Evolutionary conservation across 495 filamentous ascomycete species (phyloP).

Genomic region (Aspergillus kassunensis): DNA sequence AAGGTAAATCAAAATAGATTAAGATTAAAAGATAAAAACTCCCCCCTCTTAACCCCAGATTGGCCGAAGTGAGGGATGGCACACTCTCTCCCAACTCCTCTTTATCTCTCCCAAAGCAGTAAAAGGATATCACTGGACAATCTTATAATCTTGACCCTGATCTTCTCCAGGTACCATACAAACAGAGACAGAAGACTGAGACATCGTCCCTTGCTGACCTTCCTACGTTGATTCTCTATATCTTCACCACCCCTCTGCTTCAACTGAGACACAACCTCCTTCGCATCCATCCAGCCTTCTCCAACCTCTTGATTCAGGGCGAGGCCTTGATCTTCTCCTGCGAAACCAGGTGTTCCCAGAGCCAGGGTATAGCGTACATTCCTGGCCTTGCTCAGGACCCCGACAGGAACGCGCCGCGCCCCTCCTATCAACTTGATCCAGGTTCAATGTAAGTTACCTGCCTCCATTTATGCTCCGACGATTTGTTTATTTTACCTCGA

Average conservation of each 20-base stretch:
- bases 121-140: neutral
- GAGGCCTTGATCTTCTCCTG: too few species aligned
- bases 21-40: conserved; percentile 9
- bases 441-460: conserved; percentile 37
- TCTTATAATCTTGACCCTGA: conserved; percentile 12
- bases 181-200: conserved; percentile 15
- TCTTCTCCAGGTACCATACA: conserved; percentile 5
- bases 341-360: too few species aligned
- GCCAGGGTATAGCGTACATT: conserved; percentile 37
- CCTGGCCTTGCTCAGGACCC: conserved; percentile 40
- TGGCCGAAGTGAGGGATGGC: conserved; percentile 28
- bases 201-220: conserved; percentile 32
- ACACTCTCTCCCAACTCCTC: neutral
- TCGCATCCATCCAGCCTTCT: conserved; percentile 1
- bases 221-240: conserved; percentile 19
- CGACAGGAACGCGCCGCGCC: conserved; percentile 40
- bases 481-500: conserved; percentile 44
- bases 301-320: too few species aligned
- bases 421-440: too few species aligned
- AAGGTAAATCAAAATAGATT: conserved; percentile 12
- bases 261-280: conserved; percentile 32
- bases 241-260: conserved; percentile 24
- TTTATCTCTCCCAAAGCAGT: conserved; percentile 7
- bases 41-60: neutral
- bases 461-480: conserved; percentile 30